These are phyloP conservation scores for Linnemannia zychae DNA, from an alignment of 192 early-diverging fungal species.

Conservation along the genomic window DNA sequence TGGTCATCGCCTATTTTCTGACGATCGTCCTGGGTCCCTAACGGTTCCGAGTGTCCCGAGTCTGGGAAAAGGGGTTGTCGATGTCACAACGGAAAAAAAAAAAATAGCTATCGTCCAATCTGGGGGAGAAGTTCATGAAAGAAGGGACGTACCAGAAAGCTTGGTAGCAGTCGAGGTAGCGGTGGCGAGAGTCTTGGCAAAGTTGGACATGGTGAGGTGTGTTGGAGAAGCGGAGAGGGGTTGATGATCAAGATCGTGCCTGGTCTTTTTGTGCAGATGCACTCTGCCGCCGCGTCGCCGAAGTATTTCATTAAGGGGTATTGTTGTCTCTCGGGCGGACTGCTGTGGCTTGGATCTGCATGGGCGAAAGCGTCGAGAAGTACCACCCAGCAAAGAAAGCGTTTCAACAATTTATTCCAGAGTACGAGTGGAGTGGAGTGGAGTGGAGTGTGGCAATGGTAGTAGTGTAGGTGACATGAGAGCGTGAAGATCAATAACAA, in stretches of 20 bases:
- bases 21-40: not conserved
- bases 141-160: conserved; percentile 40
- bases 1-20: not conserved
- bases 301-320: too few relatives aligned
- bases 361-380: too few relatives aligned
- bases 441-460: conserved; percentile 3
- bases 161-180: conserved; percentile 41
- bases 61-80: not conserved
- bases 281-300: too few relatives aligned
- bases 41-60: not conserved
- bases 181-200: conserved; percentile 45
- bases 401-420: not conserved
- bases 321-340: too few relatives aligned
- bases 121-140: not conserved
- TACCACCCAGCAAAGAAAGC: not conserved
- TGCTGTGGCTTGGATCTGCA: too few relatives aligned
- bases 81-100: not conserved
- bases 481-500: not conserved
- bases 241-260: not conserved
- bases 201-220: conserved; percentile 42
- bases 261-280: too few relatives aligned
- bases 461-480: not conserved
- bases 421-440: not conserved
- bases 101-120: not conserved
- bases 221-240: not conserved